phyloP scores from a whole-genome alignment of 805 yeast species.

The Diddensiella transvaalensis region DNA sequence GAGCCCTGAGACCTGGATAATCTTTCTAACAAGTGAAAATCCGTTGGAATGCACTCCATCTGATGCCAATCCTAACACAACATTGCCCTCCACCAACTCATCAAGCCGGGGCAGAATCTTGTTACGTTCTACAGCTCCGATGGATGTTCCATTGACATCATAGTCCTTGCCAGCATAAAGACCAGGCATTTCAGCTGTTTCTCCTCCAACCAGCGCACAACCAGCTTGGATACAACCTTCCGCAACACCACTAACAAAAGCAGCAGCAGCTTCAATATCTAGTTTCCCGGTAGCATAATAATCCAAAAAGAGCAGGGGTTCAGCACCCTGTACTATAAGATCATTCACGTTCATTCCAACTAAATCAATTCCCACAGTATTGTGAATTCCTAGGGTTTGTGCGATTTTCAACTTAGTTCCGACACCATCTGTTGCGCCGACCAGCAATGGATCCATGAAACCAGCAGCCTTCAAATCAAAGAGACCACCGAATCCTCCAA shows the following conservation, averaged over 20 bases:
- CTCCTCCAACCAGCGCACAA: constrained; percentile 98
- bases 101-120: constrained; percentile 68
- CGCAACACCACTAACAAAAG: constrained; percentile 92
- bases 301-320: constrained; percentile 91
- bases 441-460: constrained; percentile 69
- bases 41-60: constrained; percentile 98
- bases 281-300: constrained; percentile 94
- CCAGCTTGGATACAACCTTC: constrained; percentile 93
- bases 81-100: constrained; percentile 73
- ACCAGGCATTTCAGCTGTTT: constrained; percentile 99
- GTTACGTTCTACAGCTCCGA: constrained; percentile 85
- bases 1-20: constrained; percentile 72
- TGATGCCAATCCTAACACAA: constrained; percentile 80
- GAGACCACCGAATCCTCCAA: constrained; percentile 98
- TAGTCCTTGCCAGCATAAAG: constrained; percentile 94
- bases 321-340: constrained; percentile 98
- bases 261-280: constrained; percentile 77
- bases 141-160: constrained; percentile 97
- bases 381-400: constrained; percentile 80
- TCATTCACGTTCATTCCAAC: constrained; percentile 99
- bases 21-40: constrained; percentile 88
- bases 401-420: constrained; percentile 97
- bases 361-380: constrained; percentile 97
- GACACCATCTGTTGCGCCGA: constrained; percentile 98
- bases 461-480: constrained; percentile 90